Percentiles rank a stretch among this genome's conserved stretches.
These are phyloP conservation scores for Trypanosoma caninum DNA, from an alignment of 208 protist genomes.

Conservation along the genomic window DNA sequence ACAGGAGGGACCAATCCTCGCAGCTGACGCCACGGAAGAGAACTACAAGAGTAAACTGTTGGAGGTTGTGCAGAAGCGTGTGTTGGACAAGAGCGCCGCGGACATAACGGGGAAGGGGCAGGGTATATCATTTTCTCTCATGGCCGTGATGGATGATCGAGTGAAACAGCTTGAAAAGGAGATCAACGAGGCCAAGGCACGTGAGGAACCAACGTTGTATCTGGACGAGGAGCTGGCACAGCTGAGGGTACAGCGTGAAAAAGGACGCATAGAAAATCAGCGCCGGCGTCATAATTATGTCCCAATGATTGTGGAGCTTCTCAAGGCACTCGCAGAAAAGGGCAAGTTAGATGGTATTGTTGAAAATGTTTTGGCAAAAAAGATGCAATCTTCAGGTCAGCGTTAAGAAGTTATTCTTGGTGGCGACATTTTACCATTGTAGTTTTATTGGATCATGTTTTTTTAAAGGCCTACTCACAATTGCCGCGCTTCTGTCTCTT, in stretches of 20 bases:
- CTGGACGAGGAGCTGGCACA: constrained; percentile 57
- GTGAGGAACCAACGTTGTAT: constrained; percentile 54
- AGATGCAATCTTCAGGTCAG: too few relatives aligned
- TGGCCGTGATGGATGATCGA: constrained; percentile 94
- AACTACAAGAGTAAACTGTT: constrained; percentile 66
- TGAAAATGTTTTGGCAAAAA: constrained; percentile 26
- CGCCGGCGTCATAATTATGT: constrained; percentile 97
- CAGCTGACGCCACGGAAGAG: constrained; percentile 52
- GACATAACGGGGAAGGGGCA: constrained; percentile 46
- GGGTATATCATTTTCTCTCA: constrained; percentile 95
- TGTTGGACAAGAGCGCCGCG: constrained; percentile 57
- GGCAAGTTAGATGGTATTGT: constrained; percentile 79
- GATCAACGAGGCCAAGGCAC: constrained; percentile 32
- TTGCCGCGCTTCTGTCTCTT: too few relatives aligned
- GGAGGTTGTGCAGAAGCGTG: constrained; percentile 85
- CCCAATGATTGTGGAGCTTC: constrained; percentile 93
- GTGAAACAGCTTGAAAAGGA: constrained; percentile 62
- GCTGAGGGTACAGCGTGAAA: constrained; percentile 41
- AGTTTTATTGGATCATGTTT: too few relatives aligned
- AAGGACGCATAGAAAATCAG: constrained; percentile 90
- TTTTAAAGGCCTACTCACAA: too few relatives aligned
- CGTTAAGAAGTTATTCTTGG: too few relatives aligned
- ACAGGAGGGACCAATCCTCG: constrained; percentile 88
- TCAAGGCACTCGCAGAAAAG: constrained; percentile 93
- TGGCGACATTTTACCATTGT: too few relatives aligned